Conservation (phyloP, 805 yeast species). For the Candida pseudofarinosa region DNA sequence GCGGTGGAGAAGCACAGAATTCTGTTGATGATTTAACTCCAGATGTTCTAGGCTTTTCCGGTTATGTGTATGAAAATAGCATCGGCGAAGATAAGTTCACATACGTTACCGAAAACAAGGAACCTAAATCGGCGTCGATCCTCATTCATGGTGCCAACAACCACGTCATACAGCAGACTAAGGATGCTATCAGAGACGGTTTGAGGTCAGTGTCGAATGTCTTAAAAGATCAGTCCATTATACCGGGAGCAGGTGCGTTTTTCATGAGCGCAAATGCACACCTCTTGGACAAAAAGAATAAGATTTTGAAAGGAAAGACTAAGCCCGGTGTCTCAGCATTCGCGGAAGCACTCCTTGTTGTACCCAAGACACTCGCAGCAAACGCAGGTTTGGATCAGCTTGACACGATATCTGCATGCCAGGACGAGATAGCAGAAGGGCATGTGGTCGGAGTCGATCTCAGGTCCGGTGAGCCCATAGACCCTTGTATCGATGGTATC, state of each 20-base stretch:
- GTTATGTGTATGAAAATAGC: slow-evolving; percentile 85
- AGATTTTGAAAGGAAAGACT: slow-evolving; percentile 72
- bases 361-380: slow-evolving; percentile 88
- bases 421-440: slow-evolving; percentile 80
- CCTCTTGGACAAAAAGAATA: slow-evolving; percentile 47
- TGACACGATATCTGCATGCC: slow-evolving; percentile 83
- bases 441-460: slow-evolving; percentile 88
- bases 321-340: slow-evolving; percentile 91
- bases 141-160: slow-evolving; percentile 91
- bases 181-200: slow-evolving; percentile 97
- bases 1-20: slow-evolving; percentile 98
- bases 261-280: slow-evolving; percentile 78
- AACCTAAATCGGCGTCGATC: slow-evolving; percentile 89
- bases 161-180: slow-evolving; percentile 84
- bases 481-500: slow-evolving; percentile 88
- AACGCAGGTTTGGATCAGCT: slow-evolving; percentile 93
- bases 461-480: slow-evolving; percentile 90
- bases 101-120: slow-evolving; percentile 82
- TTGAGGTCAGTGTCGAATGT: slow-evolving; percentile 91
- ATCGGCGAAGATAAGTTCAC: slow-evolving; percentile 98
- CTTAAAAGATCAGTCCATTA: slow-evolving; percentile 73
- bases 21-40: slow-evolving; percentile 90
- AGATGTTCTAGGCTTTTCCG: slow-evolving; percentile 79
- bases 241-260: slow-evolving; percentile 98
- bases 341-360: slow-evolving; percentile 83